phyloP scores from a whole-genome alignment of 176 grass and related monocot genomes.

The Aegilops umbellulata region DNA sequence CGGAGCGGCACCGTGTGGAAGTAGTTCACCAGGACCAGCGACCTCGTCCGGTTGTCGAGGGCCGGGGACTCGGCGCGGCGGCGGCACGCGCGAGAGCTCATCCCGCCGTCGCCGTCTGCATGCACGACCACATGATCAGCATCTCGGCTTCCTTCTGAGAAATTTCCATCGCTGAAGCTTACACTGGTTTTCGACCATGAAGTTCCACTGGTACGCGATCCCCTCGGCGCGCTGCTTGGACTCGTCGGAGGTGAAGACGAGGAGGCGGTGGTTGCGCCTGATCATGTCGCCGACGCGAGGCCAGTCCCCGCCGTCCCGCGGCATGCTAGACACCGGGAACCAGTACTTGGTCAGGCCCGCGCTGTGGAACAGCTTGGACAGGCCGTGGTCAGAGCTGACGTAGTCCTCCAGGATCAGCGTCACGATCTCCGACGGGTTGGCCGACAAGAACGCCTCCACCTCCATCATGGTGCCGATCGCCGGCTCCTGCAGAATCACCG shows the following conservation, averaged over 20 bases:
- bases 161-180: background rate
- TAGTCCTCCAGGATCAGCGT: slow-evolving; percentile 59
- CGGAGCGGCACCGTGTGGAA: slow-evolving; percentile 49
- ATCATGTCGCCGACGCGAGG: slow-evolving; percentile 43
- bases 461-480: slow-evolving; percentile 48
- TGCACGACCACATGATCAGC: background rate
- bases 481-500: slow-evolving; percentile 5
- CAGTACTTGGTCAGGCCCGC: slow-evolving; percentile 27
- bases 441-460: slow-evolving; percentile 39
- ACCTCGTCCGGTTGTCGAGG: slow-evolving; percentile 41
- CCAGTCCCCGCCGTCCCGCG: slow-evolving; percentile 42
- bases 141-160: background rate
- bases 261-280: slow-evolving; percentile 24
- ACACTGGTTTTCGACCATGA: slow-evolving; percentile 63
- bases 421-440: slow-evolving; percentile 43
- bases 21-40: slow-evolving; percentile 62
- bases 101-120: slow-evolving; percentile 58
- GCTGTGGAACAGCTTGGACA: slow-evolving; percentile 35
- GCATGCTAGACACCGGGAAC: slow-evolving; percentile 51
- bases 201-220: slow-evolving; percentile 62
- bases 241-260: slow-evolving; percentile 44
- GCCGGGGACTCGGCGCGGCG: slow-evolving; percentile 37
- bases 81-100: slow-evolving; percentile 40
- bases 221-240: slow-evolving; percentile 34
- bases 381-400: slow-evolving; percentile 26